Percentiles rank a stretch among this genome's conserved stretches.
Conservation (phyloP, 2,329 filamentous ascomycete species). For the Pseudocercospora cruenta region DNA sequence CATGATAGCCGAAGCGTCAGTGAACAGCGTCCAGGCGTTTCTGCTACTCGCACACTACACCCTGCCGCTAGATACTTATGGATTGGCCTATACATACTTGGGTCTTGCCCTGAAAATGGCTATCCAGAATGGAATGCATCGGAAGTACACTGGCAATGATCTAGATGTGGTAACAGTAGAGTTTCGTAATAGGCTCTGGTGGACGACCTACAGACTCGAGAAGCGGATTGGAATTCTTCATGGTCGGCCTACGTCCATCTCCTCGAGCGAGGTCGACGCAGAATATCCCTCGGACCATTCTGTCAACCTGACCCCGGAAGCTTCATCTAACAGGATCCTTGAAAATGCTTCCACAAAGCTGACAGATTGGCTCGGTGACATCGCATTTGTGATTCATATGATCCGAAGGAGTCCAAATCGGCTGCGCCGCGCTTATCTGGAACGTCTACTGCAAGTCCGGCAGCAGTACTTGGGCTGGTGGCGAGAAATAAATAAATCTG, state of each 20-base stretch:
- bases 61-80: slow-evolving; percentile 60
- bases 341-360: slow-evolving; percentile 23
- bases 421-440: slow-evolving; percentile 22
- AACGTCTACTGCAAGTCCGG: slow-evolving; percentile 20
- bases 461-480: slow-evolving; percentile 22
- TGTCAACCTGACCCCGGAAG: background rate
- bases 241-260: slow-evolving; percentile 59
- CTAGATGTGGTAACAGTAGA: slow-evolving; percentile 52
- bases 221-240: slow-evolving; percentile 63
- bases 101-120: slow-evolving; percentile 61
- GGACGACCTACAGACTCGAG: slow-evolving; percentile 46
- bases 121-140: slow-evolving; percentile 65
- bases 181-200: slow-evolving; percentile 25
- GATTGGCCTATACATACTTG: slow-evolving; percentile 61
- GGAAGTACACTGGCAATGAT: slow-evolving; percentile 44
- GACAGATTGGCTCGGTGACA: slow-evolving; percentile 23
- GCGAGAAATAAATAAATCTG: slow-evolving; percentile 7
- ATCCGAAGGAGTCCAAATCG: slow-evolving; percentile 17
- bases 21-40: slow-evolving; percentile 61
- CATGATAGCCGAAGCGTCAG: slow-evolving; percentile 59
- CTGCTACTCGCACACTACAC: slow-evolving; percentile 60
- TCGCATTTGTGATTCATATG: slow-evolving; percentile 20
- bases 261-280: slow-evolving; percentile 58
- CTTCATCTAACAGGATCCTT: slow-evolving; percentile 9
- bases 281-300: slow-evolving; percentile 49